These are phyloP conservation scores for Parmelia sp. DNA, from an alignment of 495 filamentous ascomycete genomes.

Conservation along the genomic window DNA sequence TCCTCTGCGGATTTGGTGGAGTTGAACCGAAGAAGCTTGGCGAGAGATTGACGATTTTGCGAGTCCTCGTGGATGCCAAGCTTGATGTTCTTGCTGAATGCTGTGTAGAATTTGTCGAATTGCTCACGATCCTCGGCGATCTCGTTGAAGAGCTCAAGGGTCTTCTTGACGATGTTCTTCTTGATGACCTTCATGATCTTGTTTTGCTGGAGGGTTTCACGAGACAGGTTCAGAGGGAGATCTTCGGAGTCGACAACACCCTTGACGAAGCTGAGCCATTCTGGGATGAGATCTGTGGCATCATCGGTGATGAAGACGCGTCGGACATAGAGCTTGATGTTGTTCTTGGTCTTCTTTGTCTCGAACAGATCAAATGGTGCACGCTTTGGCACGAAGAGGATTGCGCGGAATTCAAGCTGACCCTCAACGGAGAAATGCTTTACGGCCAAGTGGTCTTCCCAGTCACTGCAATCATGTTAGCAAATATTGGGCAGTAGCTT, in stretches of 20 bases:
- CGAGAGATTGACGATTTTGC: constrained; percentile 87
- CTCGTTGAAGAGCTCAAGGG: constrained; percentile 96
- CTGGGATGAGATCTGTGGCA: constrained; percentile 96
- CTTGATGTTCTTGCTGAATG: constrained; percentile 99
- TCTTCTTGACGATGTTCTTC: constrained; percentile 99
- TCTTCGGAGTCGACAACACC: constrained; percentile 99
- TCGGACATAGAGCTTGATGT: constrained; percentile 99
- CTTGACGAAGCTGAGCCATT: constrained; percentile 99
- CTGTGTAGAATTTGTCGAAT: constrained; percentile 99
- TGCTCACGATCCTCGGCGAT: constrained; percentile 99
- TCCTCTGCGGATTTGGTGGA: constrained; percentile 98
- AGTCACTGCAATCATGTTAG: constrained; percentile 50
- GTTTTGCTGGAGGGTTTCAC: constrained; percentile 99
- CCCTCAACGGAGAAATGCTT: constrained; percentile 99
- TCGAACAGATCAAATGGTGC: constrained; percentile 99
- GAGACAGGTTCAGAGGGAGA: constrained; percentile 96
- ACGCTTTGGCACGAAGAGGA: constrained; percentile 99
- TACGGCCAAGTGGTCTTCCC: constrained; percentile 98
- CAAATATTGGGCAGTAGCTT: background rate
- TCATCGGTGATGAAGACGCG: constrained; percentile 99
- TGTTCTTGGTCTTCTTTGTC: constrained; percentile 99
- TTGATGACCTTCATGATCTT: constrained; percentile 99
- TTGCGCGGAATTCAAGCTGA: constrained; percentile 99
- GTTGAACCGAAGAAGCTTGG: constrained; percentile 98
- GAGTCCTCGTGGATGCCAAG: constrained; percentile 99